A percentile compares a stretch with the other conserved stretches of the same genome.
These are phyloP conservation scores for Rhynchospora breviuscula DNA, from an alignment of 176 grass and related monocot species.

Conservation along the genomic window DNA sequence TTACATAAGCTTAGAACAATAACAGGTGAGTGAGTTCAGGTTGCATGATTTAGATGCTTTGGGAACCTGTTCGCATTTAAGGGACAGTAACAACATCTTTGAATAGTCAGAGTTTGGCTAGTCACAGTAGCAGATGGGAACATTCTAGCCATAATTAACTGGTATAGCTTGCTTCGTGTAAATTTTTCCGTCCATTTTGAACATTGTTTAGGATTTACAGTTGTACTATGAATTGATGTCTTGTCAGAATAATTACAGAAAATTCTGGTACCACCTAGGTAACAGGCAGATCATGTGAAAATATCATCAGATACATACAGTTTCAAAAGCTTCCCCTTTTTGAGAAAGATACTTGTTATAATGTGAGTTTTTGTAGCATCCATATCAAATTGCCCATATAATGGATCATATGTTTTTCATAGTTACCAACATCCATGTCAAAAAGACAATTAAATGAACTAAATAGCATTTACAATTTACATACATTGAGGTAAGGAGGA, in stretches of 20 bases:
- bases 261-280: background rate
- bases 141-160: background rate
- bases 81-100: background rate
- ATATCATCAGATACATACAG: background rate
- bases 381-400: background rate
- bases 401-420: background rate
- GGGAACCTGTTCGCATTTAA: background rate
- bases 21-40: background rate
- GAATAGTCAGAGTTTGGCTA: background rate
- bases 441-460: background rate
- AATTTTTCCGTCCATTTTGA: background rate
- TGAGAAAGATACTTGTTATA: background rate
- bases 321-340: background rate
- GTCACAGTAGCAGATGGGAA: background rate
- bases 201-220: background rate
- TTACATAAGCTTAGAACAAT: background rate
- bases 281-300: background rate
- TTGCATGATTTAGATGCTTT: background rate
- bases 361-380: background rate
- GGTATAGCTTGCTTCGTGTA: background rate
- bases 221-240: background rate
- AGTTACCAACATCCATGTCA: background rate
- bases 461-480: background rate
- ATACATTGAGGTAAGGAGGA: slow-evolving; percentile 81
- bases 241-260: background rate